phyloP scores from a whole-genome alignment of 768 basidiomycete species.

The Psilocybe subaeruginosa region DNA sequence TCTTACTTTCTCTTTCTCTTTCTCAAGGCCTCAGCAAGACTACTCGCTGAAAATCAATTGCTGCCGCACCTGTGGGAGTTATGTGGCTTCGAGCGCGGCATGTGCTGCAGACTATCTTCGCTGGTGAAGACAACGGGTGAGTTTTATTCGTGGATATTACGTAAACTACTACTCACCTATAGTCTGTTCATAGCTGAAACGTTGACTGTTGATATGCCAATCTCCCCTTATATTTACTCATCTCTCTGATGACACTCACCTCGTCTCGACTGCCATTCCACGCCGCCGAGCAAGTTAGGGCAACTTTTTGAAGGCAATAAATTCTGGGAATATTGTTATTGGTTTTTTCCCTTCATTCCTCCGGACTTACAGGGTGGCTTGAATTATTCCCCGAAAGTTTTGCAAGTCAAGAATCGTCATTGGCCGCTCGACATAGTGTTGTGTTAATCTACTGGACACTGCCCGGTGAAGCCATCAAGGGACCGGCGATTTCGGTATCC shows the following conservation, averaged over 20 bases:
- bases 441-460: conserved; percentile 2
- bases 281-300: background rate
- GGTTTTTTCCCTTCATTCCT: background rate
- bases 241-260: conserved; percentile 7
- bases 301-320: background rate
- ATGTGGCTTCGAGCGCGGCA: background rate
- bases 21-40: background rate
- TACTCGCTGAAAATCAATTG: background rate
- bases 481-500: conserved; percentile 10
- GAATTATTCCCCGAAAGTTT: background rate
- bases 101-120: background rate
- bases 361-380: too few species aligned
- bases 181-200: background rate
- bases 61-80: background rate
- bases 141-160: background rate
- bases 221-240: background rate
- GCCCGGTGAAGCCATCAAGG: conserved; percentile 6
- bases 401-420: background rate
- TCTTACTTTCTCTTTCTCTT: background rate
- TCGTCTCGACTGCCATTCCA: conserved; percentile 1
- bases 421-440: background rate
- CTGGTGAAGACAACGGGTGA: background rate
- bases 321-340: background rate
- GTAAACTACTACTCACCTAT: background rate
- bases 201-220: conserved; percentile 13